These are phyloP conservation scores for Aethionema arabicum DNA, from an alignment of 345 rosid genomes.

Conservation along the genomic window DNA sequence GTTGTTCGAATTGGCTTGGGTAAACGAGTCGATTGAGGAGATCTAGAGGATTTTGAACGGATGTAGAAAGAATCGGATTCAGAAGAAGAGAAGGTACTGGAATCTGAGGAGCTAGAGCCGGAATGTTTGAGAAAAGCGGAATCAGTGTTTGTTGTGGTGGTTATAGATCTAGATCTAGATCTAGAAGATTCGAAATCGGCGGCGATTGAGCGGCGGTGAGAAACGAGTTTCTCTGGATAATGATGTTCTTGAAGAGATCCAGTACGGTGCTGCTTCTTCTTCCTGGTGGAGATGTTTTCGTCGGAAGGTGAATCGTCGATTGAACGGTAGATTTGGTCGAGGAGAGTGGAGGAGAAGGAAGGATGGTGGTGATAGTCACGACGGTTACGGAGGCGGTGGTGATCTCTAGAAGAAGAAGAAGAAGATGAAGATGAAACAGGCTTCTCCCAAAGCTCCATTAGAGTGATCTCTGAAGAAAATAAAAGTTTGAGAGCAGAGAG, in stretches of 20 bases:
- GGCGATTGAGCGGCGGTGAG: conserved; percentile 51
- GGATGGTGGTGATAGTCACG: conserved; percentile 37
- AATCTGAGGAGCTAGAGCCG: conserved; percentile 70
- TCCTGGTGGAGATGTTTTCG: conserved; percentile 12
- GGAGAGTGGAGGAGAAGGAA: conserved; percentile 84
- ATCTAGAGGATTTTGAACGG: conserved; percentile 27
- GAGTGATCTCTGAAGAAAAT: background rate
- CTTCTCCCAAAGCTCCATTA: conserved; percentile 53
- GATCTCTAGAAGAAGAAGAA: conserved; percentile 21
- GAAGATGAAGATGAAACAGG: background rate
- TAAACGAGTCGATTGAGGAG: conserved; percentile 23
- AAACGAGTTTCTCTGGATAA: conserved; percentile 28
- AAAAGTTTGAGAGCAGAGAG: background rate
- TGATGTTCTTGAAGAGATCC: conserved; percentile 17
- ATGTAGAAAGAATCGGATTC: conserved; percentile 60
- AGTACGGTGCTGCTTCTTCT: conserved; percentile 18
- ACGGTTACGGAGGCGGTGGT: conserved; percentile 37
- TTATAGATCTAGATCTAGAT: conserved; percentile 19
- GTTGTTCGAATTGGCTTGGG: conserved; percentile 61
- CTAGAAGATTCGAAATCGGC: conserved; percentile 31
- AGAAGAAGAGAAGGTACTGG: conserved; percentile 76
- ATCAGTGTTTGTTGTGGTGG: conserved; percentile 23
- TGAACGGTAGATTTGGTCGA: conserved; percentile 77
- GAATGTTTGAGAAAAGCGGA: conserved; percentile 46
- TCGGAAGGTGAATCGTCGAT: conserved; percentile 50